Conservation (phyloP, 2,329 filamentous ascomycete species). For the Akanthomyces dipterigenus region DNA sequence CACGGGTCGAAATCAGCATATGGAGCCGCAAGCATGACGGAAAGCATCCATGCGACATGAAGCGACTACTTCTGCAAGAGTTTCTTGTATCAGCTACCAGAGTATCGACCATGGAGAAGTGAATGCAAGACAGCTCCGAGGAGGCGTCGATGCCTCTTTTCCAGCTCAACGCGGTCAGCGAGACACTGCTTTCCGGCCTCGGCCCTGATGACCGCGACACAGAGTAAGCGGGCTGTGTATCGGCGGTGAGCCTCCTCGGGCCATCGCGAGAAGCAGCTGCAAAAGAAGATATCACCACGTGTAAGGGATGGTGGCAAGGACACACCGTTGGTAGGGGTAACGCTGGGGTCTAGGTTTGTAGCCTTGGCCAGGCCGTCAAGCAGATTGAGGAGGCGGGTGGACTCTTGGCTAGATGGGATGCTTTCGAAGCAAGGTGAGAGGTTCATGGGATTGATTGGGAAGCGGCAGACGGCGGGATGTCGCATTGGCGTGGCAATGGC, state of each 20-base stretch:
- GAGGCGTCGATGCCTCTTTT: neutral
- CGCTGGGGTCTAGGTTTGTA: neutral
- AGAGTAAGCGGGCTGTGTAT: neutral
- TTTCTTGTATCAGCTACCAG: neutral
- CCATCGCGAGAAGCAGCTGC: too few species aligned
- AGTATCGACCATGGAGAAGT: neutral
- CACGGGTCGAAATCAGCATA: neutral
- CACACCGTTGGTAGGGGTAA: neutral
- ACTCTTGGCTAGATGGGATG: neutral
- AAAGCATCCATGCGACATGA: neutral
- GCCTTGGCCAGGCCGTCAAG: neutral
- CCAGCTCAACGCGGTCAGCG: neutral
- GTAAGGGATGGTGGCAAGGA: neutral
- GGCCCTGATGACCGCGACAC: neutral
- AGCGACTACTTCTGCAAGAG: neutral
- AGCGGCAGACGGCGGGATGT: neutral
- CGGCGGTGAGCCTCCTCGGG: neutral
- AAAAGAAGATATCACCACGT: neutral
- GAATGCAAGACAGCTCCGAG: conserved; percentile 2
- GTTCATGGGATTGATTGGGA: neutral
- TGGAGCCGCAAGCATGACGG: neutral
- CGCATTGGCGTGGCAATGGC: neutral
- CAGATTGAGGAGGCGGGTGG: neutral
- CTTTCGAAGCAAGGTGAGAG: neutral
- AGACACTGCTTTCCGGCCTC: neutral